These are phyloP conservation scores for Boletus semigastroideus DNA, from an alignment of 1,284 basidiomycete species.

Conservation along the genomic window DNA sequence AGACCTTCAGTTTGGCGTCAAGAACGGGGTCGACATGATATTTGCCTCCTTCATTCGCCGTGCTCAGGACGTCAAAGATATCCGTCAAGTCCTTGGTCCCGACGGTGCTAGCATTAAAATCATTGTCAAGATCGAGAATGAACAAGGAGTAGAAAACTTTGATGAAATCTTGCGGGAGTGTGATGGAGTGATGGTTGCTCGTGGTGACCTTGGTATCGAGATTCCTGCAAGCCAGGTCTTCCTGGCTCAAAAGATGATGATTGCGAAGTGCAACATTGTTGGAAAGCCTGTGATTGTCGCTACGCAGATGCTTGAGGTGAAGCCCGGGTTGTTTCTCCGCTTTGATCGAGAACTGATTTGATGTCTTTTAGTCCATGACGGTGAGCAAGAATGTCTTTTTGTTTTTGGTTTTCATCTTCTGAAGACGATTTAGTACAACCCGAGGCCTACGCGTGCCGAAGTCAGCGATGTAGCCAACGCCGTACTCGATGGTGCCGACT, in stretches of 20 bases:
- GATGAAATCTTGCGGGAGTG: constrained; percentile 93
- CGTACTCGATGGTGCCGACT: constrained; percentile 95
- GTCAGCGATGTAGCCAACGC: constrained; percentile 98
- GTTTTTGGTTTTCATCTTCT: constrained; percentile 9
- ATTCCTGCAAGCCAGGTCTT: constrained; percentile 98
- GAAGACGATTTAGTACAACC: constrained; percentile 75
- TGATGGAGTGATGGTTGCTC: constrained; percentile 98
- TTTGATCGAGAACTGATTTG: constrained; percentile 12
- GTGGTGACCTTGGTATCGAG: constrained; percentile 97
- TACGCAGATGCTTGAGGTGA: constrained; percentile 98
- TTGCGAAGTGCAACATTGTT: constrained; percentile 94
- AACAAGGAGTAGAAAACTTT: constrained; percentile 96
- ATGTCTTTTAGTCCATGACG: constrained; percentile 79
- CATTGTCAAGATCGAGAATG: constrained; percentile 98
- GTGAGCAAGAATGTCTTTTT: constrained; percentile 43
- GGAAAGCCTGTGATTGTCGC: constrained; percentile 99
- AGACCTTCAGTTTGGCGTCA: constrained; percentile 93
- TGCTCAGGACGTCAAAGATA: constrained; percentile 89
- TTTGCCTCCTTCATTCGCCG: constrained; percentile 98
- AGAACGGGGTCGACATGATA: constrained; percentile 98
- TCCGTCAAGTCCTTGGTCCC: constrained; percentile 86
- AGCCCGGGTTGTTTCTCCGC: constrained; percentile 21
- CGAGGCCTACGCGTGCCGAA: constrained; percentile 94
- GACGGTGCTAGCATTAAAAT: constrained; percentile 95
- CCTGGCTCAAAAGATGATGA: constrained; percentile 99